Conservation (phyloP, 2,329 filamentous ascomycete genomes). For the Chaetomium sp. region DNA sequence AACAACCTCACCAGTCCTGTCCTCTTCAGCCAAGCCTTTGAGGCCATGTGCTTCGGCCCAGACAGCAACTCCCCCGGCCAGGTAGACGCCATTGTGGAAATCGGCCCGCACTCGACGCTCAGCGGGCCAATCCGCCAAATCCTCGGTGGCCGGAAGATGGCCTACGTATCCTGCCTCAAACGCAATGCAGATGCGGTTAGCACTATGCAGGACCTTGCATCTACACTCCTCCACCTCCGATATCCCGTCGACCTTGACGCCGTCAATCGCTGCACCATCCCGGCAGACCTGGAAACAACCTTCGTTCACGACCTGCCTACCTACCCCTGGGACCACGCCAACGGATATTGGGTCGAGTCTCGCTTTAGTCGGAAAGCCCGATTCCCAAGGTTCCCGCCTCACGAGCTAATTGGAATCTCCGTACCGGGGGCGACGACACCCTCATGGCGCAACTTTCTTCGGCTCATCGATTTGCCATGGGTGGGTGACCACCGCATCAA, state of each 20-base stretch:
- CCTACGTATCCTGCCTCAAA: not conserved
- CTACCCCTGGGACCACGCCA: not conserved
- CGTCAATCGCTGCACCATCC: not conserved
- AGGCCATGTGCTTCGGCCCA: not conserved
- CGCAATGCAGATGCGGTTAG: not conserved
- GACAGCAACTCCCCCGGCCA: no score
- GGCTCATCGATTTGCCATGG: not conserved
- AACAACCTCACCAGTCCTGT: not conserved
- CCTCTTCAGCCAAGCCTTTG: not conserved
- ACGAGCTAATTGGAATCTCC: not conserved
- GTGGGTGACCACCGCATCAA: no score
- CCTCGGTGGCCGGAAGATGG: not conserved
- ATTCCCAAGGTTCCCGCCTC: not conserved
- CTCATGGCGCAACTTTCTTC: not conserved
- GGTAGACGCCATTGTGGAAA: no score
- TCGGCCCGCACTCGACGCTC: no score
- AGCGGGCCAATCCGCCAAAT: no score
- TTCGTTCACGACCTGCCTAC: not conserved
- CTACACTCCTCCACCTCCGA: not conserved
- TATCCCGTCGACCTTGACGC: not conserved
- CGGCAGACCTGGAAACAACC: no score
- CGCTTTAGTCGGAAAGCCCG: not conserved
- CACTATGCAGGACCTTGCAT: not conserved
- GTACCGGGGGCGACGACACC: not conserved
- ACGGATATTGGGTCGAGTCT: not conserved